Evolutionary conservation across 1,284 basidiomycete genomes (phyloP), one percentile per base, ranked within the genome.

Genomic region (Vanrija sp.): DNA sequence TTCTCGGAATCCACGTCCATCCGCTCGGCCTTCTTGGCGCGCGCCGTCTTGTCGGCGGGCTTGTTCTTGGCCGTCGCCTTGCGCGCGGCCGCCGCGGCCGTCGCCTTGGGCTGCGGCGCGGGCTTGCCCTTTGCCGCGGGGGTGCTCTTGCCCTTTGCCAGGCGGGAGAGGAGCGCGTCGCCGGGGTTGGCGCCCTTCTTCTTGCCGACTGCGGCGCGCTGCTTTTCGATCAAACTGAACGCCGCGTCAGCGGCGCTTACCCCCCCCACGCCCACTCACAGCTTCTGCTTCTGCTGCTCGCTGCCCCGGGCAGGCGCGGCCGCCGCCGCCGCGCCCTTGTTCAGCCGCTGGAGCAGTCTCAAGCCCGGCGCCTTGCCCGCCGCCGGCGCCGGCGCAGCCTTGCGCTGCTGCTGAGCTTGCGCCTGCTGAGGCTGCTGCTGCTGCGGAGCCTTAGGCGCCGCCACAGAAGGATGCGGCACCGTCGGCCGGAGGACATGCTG

Each of bases 211-310:
- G 70, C 69, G n/a, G 66, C 67, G 27, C 63, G 66, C 53, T 72
- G 70, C 41, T 65, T 64, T 15, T 68, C 67, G 19, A 69, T 42
- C 7, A 73, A 60, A 1, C 69, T 73, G 54, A n/a, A n/a, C n/a
- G n/a, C 7, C 7, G 9, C 3, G 9, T 63, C 50, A 57, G 48
- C 51, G n/a, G 18, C 18, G 15, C 4, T n/a, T n/a, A n/a, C 18
- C 1, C 18, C 31, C 23, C 27, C 24, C 22, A 41, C 14, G 3
- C 2, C 8, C 6, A 65, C 68, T 61, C 37, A 72, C 69, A 65
- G 58, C 41, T 59, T 46, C 53, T 69, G 70, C 53, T 60, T 64
- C 43, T 68, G 60, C 46, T 61, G 62, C 36, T 60, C 56, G 27
- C 48, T 18, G 14, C 38, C 10, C 4, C 9, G 15, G 12, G 31